Conservation (phyloP, 1,284 basidiomycete species). For the Papiliotrema fonsecae region DNA sequence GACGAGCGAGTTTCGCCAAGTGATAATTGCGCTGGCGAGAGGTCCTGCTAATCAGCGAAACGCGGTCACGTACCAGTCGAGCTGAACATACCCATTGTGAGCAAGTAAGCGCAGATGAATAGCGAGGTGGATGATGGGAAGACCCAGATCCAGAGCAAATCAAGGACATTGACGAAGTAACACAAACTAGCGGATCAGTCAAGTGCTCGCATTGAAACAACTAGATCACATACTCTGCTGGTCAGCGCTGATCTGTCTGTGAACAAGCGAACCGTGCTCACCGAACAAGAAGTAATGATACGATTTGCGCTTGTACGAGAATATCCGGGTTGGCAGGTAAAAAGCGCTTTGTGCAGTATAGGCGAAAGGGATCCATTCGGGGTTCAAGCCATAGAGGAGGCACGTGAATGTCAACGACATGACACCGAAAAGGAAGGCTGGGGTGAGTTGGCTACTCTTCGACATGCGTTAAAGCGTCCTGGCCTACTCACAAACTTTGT, state of each 20-base stretch:
- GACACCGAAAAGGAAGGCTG: slow-evolving; percentile 83
- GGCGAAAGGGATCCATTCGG: slow-evolving; percentile 61
- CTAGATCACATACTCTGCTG: slow-evolving; percentile 13
- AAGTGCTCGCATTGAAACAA: not conserved
- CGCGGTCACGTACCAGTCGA: slow-evolving; percentile 4
- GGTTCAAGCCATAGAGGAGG: slow-evolving; percentile 73
- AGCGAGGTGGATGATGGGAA: slow-evolving; percentile 66
- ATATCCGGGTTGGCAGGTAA: slow-evolving; percentile 74
- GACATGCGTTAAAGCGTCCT: not conserved
- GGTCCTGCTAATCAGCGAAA: slow-evolving; percentile 54
- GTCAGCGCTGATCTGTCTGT: not conserved
- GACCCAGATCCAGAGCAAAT: slow-evolving; percentile 81
- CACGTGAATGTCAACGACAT: slow-evolving; percentile 78
- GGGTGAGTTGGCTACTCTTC: not conserved
- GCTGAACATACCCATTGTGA: slow-evolving; percentile 60
- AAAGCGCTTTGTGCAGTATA: slow-evolving; percentile 65
- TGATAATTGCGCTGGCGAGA: slow-evolving; percentile 86
- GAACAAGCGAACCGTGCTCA: slow-evolving; percentile 13
- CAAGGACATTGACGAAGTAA: slow-evolving; percentile 81
- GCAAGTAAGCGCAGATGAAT: slow-evolving; percentile 80
- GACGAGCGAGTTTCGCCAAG: slow-evolving; percentile 91
- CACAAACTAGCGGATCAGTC: slow-evolving; percentile 55
- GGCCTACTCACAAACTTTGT: slow-evolving; percentile 56
- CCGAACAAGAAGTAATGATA: slow-evolving; percentile 96
- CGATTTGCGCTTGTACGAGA: slow-evolving; percentile 73